Evolutionary conservation across 106 monocot species (phyloP).

Genomic region (Dioscorea dumetorum): DNA sequence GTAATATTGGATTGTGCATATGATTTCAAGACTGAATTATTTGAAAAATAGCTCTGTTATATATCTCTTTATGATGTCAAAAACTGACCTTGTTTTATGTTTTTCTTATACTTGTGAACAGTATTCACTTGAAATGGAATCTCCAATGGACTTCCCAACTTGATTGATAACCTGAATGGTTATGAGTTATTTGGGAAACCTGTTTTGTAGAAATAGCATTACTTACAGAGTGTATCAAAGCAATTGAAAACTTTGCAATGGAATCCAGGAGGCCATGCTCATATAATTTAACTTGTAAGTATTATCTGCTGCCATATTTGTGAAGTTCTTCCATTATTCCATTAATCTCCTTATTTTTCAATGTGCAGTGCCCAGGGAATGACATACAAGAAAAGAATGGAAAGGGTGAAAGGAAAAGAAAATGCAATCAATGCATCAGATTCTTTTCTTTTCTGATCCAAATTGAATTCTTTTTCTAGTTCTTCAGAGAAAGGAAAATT

Average conservation of each 20-base stretch:
- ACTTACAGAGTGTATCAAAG: too few relatives aligned
- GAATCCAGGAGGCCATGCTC: constrained; percentile 94
- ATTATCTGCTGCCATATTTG: not conserved
- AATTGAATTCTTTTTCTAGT: too few relatives aligned
- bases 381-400: constrained; percentile 57
- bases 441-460: too few relatives aligned
- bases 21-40: not conserved
- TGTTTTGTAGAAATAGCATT: too few relatives aligned
- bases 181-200: too few relatives aligned
- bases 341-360: not conserved
- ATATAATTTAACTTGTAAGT: constrained; percentile 97
- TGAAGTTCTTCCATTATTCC: not conserved
- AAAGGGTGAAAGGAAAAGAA: too few relatives aligned
- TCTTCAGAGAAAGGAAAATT: not conserved
- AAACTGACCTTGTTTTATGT: not conserved
- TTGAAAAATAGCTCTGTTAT: too few relatives aligned
- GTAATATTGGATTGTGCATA: constrained; percentile 20
- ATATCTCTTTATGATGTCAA: not conserved
- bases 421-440: too few relatives aligned
- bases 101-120: constrained; percentile 9
- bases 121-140: constrained; percentile 96
- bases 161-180: too few relatives aligned
- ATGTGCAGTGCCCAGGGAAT: constrained; percentile 49
- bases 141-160: constrained; percentile 37
- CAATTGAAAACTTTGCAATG: constrained; percentile 66